Base-by-base conservation (phyloP, 257 asterid species). In the Primulina huaijiensis region DNA sequence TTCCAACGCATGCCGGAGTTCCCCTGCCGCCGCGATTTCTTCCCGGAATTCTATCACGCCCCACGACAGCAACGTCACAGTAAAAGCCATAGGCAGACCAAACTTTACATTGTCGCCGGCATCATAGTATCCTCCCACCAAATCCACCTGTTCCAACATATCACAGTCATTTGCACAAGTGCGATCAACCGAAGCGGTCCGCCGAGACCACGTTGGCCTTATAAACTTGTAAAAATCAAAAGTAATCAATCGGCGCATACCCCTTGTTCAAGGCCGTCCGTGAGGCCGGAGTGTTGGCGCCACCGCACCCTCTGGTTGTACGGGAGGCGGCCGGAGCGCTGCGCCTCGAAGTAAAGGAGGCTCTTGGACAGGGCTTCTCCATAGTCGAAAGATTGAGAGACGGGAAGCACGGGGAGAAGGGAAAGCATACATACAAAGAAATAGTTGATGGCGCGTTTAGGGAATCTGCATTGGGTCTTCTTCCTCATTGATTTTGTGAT, bases 201-300 rank as follows among this genome's bases (percentile, higher is more conserved):
- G 40, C 50, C 16, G 16, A 38, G 50, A 38, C 55, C 55, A 43
- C n/a, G 14, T 43, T 43, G 50, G 55, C n/a, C 7, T 43, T 11
- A 3, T 43, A 4, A 43, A 43, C 55, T 43, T 12, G 50, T 14
- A 4, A 12, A 43, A 14, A 43, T 4, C 19, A 3, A 43, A 14
- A 43, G 55, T 43, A 14, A 3, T 27, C 30, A 3, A 11, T 43
- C 30, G 30, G 2, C 3, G 30, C 30, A 43, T 12, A 93, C 97
- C 86, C 97, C 96, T 83, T 94, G 96, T 62, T 89, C 89, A 25
- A 89, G 87, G 63, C 99, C 99, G 73, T 94, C 99, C 69, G 85
- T 82, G 80, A 91, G 90, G 85, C 90, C 98, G 53, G 99, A 94
- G 75, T 94, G 98, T 73, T 86, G 89, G 27, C 99, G 90, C 99